A percentile compares a stretch with the other conserved stretches of the same genome.
These are phyloP conservation scores for Hymenoscyphus infarciens DNA, from an alignment of 2,329 filamentous ascomycete species.

Conservation along the genomic window DNA sequence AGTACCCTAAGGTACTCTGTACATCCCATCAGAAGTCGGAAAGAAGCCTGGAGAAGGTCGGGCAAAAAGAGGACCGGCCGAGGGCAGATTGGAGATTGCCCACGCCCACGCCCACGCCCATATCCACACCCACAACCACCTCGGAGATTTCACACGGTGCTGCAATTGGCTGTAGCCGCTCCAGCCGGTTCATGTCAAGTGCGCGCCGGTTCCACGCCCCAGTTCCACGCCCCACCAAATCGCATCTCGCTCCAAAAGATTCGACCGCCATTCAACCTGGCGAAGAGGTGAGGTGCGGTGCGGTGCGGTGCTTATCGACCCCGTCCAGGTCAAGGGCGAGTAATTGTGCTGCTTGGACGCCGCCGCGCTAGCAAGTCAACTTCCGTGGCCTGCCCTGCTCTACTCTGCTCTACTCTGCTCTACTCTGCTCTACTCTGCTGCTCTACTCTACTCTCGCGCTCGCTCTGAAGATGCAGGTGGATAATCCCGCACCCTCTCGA, in stretches of 20 bases:
- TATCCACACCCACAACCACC: background rate
- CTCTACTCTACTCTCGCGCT: too few relatives aligned
- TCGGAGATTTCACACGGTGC: background rate
- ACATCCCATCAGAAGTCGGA: too few relatives aligned
- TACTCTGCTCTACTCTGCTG: too few relatives aligned
- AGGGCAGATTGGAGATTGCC: background rate
- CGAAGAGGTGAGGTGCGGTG: too few relatives aligned
- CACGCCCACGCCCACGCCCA: too few relatives aligned
- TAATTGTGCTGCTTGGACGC: constrained; percentile 1
- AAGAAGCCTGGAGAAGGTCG: background rate
- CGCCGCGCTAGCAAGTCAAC: background rate
- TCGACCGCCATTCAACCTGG: background rate
- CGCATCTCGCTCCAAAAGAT: background rate
- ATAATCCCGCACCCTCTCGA: background rate
- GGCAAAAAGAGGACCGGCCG: background rate
- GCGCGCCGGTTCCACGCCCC: background rate
- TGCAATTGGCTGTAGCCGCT: background rate
- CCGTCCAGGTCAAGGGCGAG: background rate
- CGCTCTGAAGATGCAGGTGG: background rate
- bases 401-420: background rate
- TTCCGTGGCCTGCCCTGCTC: too few relatives aligned
- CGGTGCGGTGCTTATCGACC: too few relatives aligned
- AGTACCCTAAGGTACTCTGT: too few relatives aligned
- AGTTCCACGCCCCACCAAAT: background rate
- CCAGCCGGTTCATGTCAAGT: background rate